A percentile compares a stretch with the other conserved stretches of the same genome.
Evolutionary conservation across 306 rosid species (phyloP).

Genomic region (Castanea crenata): DNA sequence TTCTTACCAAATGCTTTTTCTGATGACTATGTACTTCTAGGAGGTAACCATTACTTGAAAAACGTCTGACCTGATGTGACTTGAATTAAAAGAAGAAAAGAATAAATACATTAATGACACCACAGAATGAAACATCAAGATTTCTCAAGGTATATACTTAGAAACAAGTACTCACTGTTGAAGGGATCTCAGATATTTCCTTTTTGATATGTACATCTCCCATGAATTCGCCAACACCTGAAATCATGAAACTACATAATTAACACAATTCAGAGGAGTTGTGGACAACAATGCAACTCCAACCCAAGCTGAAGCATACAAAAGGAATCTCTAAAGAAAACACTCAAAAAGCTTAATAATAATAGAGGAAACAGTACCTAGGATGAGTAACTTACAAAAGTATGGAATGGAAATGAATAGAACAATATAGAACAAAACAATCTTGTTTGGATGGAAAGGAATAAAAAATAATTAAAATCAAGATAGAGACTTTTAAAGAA

Average conservation of each 20-base stretch:
- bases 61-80: not conserved
- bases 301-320: not conserved
- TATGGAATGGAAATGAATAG: too few species aligned
- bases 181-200: slow-evolving; percentile 24
- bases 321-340: not conserved
- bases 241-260: slow-evolving; percentile 3
- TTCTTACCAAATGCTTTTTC: not conserved
- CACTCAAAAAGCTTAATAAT: not conserved
- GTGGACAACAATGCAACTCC: not conserved
- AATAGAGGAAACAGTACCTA: too few species aligned
- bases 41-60: not conserved
- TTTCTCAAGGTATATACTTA: not conserved
- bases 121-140: not conserved
- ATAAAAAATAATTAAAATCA: too few species aligned
- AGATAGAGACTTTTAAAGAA: not conserved
- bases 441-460: too few species aligned
- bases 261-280: not conserved
- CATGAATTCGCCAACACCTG: slow-evolving; percentile 33
- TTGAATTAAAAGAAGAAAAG: not conserved
- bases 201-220: slow-evolving; percentile 25
- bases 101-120: not conserved
- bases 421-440: too few species aligned
- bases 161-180: slow-evolving; percentile 22
- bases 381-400: too few species aligned
- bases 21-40: not conserved